Evolutionary conservation across 2,329 filamentous ascomycete species (phyloP).

Genomic region (Sclerotinia minor): DNA sequence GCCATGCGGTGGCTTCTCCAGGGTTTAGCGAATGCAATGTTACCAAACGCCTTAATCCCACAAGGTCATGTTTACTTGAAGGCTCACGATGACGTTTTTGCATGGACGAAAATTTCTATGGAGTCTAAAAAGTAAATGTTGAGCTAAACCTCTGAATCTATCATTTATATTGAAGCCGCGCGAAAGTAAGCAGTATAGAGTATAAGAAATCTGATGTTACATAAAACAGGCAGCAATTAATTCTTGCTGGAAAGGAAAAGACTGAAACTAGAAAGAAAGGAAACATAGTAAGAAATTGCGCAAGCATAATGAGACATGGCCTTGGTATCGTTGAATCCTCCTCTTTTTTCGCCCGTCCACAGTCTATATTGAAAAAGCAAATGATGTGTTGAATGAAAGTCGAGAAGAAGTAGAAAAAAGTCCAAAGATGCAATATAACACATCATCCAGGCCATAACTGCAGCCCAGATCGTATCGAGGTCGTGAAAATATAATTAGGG

Average conservation of each 20-base stretch:
- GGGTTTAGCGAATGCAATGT: not conserved
- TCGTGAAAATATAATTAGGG: constrained; percentile 13
- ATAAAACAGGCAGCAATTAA: constrained; percentile 19
- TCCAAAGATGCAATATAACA: not conserved
- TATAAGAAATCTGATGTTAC: constrained; percentile 10
- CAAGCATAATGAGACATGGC: not conserved
- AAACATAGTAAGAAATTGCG: not conserved
- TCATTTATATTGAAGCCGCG: not conserved
- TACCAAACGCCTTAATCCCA: not conserved
- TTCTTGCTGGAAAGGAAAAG: constrained; percentile 2
- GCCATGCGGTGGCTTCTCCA: constrained; percentile 5
- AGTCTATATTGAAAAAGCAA: constrained; percentile 9
- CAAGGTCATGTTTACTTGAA: not conserved
- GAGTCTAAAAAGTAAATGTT: constrained; percentile 17
- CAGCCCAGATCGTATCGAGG: not conserved
- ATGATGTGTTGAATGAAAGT: constrained; percentile 11
- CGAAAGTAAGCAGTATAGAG: constrained; percentile 17
- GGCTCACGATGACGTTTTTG: not conserved
- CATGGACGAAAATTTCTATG: constrained; percentile 12
- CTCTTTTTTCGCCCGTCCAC: constrained; percentile 13
- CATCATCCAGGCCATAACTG: not conserved
- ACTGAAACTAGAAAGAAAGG: not conserved
- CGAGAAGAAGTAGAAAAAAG: not conserved
- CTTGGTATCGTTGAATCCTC: constrained; percentile 17
- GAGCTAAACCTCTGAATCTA: constrained; percentile 9